These are phyloP conservation scores for Aspergillus saccharolyticus DNA, from an alignment of 495 filamentous ascomycete genomes.

Conservation along the genomic window DNA sequence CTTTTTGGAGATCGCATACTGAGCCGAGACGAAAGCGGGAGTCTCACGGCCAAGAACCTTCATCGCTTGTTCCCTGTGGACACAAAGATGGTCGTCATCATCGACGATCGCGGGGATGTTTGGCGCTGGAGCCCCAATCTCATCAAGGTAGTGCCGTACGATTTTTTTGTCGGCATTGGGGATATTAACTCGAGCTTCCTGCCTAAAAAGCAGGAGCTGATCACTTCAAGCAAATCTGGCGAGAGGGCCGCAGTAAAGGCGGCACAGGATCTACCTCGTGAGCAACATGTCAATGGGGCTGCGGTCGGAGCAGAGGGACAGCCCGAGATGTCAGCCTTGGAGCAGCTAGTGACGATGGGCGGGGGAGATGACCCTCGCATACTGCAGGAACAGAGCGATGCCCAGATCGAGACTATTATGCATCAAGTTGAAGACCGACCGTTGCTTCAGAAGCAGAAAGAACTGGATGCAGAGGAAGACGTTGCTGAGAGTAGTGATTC, in stretches of 20 bases:
- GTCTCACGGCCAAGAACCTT: constrained; percentile 80
- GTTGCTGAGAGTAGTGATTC: constrained; percentile 44
- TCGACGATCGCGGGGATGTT: constrained; percentile 96
- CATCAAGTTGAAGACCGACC: constrained; percentile 87
- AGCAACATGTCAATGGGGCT: constrained; percentile 36
- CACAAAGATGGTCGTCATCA: constrained; percentile 98
- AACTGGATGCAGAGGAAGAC: constrained; percentile 79
- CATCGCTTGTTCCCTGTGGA: constrained; percentile 92
- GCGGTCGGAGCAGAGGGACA: constrained; percentile 24
- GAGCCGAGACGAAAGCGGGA: constrained; percentile 93
- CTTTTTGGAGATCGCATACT: constrained; percentile 93
- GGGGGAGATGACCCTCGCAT: constrained; percentile 65
- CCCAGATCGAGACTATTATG: constrained; percentile 79
- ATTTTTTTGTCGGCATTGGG: constrained; percentile 96
- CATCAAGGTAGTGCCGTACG: constrained; percentile 90
- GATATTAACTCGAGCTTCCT: constrained; percentile 99
- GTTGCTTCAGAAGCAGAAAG: constrained; percentile 79
- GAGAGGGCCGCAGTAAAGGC: constrained; percentile 19
- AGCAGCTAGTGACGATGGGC: constrained; percentile 73
- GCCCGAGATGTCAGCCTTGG: constrained; percentile 53
- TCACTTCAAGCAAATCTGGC: constrained; percentile 18
- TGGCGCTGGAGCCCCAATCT: constrained; percentile 93
- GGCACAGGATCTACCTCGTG: constrained; percentile 14
- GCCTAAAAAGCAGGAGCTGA: constrained; percentile 77
- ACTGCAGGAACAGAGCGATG: constrained; percentile 67